Evolutionary conservation across 495 filamentous ascomycete genomes (phyloP).

Genomic region (Chaetomium cochliodes): DNA sequence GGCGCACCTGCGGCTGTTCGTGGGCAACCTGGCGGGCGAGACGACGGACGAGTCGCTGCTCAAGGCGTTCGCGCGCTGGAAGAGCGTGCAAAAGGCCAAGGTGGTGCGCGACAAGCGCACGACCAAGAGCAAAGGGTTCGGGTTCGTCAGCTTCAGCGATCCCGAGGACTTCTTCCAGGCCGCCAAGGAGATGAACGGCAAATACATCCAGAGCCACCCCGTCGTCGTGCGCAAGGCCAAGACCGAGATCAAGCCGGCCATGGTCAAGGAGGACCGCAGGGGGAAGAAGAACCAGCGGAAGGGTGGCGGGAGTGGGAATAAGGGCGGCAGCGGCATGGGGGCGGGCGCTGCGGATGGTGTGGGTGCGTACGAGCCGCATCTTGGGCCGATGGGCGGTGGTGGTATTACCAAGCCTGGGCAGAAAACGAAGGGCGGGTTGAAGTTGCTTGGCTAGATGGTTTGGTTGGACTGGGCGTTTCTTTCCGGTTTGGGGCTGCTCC

Average conservation of each 20-base stretch:
- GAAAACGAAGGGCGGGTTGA: slow-evolving; percentile 78
- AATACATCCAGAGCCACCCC: slow-evolving; percentile 97
- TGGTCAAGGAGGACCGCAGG: slow-evolving; percentile 44
- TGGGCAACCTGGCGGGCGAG: slow-evolving; percentile 97
- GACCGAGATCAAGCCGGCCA: slow-evolving; percentile 78
- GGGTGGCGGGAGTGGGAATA: slow-evolving; percentile 34
- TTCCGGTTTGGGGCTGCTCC: background rate
- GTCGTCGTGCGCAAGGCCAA: slow-evolving; percentile 80
- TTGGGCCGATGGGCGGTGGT: slow-evolving; percentile 53
- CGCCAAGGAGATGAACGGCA: slow-evolving; percentile 96
- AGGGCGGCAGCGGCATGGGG: slow-evolving; percentile 36
- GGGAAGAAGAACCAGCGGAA: slow-evolving; percentile 40
- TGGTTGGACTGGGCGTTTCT: background rate
- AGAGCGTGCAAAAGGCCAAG: slow-evolving; percentile 83
- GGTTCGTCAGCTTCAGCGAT: slow-evolving; percentile 93
- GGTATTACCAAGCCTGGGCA: slow-evolving; percentile 74
- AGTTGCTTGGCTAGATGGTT: slow-evolving; percentile 64
- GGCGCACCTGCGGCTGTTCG: slow-evolving; percentile 88
- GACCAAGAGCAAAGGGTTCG: slow-evolving; percentile 91
- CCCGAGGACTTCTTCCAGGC: slow-evolving; percentile 94
- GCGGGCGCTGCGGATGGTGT: slow-evolving; percentile 27
- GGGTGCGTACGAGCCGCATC: slow-evolving; percentile 42
- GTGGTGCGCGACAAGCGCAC: slow-evolving; percentile 96
- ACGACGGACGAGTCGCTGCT: slow-evolving; percentile 93
- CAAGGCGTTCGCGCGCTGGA: slow-evolving; percentile 89